Evolutionary conservation across 192 early-diverging fungal species (phyloP).

Genomic region (Coemansia sp.): DNA sequence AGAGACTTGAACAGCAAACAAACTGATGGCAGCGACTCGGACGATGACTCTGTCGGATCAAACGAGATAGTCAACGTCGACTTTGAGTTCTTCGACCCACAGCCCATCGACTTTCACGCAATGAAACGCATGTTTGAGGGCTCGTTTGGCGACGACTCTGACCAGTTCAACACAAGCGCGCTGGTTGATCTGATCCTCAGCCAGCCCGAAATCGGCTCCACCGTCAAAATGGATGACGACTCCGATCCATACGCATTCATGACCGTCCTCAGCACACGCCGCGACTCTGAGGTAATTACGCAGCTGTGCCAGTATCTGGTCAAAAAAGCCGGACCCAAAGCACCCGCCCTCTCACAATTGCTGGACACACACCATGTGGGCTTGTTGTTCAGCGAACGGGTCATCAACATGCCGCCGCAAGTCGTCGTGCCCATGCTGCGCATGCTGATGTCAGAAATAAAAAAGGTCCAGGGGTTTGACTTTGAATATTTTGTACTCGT

Average conservation of each 20-base stretch:
- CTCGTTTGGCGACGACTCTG: slow-evolving; percentile 78
- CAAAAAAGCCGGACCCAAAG: slow-evolving; percentile 56
- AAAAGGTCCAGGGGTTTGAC: slow-evolving; percentile 70
- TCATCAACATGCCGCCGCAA: slow-evolving; percentile 97
- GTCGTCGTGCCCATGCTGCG: slow-evolving; percentile 87
- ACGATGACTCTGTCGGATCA: not conserved
- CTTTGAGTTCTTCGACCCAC: slow-evolving; percentile 95
- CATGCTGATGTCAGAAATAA: slow-evolving; percentile 83
- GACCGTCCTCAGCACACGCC: slow-evolving; percentile 65
- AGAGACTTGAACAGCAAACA: too few relatives aligned
- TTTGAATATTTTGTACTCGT: slow-evolving; percentile 83
- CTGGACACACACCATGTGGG: slow-evolving; percentile 54
- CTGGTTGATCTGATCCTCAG: slow-evolving; percentile 79
- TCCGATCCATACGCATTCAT: slow-evolving; percentile 87
- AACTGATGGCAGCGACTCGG: not conserved
- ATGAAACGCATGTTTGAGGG: slow-evolving; percentile 82
- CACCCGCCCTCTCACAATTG: slow-evolving; percentile 20
- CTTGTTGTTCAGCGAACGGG: slow-evolving; percentile 79
- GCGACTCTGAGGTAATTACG: slow-evolving; percentile 53
- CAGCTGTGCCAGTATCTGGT: slow-evolving; percentile 65
- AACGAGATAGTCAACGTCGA: slow-evolving; percentile 75
- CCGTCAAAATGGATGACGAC: slow-evolving; percentile 78
- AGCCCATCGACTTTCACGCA: slow-evolving; percentile 84
- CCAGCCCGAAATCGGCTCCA: slow-evolving; percentile 77
- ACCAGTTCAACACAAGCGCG: slow-evolving; percentile 69